Base-by-base conservation (phyloP, 257 asterid genomes). In the Solanum okadae region DNA sequence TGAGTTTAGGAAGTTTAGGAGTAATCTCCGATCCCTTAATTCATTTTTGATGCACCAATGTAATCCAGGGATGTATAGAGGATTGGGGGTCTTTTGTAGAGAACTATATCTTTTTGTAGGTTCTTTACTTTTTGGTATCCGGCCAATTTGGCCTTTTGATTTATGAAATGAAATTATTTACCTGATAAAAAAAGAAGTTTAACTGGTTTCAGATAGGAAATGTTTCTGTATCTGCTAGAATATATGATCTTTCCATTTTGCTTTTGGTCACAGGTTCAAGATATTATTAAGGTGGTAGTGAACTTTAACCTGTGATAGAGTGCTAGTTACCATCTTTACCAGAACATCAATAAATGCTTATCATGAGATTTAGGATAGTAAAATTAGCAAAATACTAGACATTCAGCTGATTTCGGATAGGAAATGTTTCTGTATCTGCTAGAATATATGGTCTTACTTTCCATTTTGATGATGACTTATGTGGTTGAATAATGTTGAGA, bases 301-400 rank as follows among this genome's bases (percentile, higher is more conserved):
- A 16, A 71, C 23, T 71, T 71, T 71, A 75, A 75, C 49, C 46
- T 75, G 31, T 35, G 49, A 33, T 73, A 34, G 46, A 23, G 37
- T 72, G 16, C 11, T 75, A 5, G 82, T 35, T 75, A 34, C 29
- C 49, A 35, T 75, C 49, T 75, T 75, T 73, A 73, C 29, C 18
- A 10, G 46, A 35, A 6, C 52, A 37, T 75, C 49, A 35, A 37
- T 11, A 5, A 22, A 35, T 75, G 81, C 81, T 72, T 72, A 34
- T 34, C 15, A 0, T 22, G 83, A 75, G 83, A 75, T 75, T 75
- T 35, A 20, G 31, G 83, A 96, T 98, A 7, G 96, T 93, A 84
- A 97, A 95, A 91, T 96, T 97, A 84, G 95, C 97, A 84, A 96
- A 97, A 90, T 94, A 97, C 88, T 97, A 98, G 93, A 93, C 88